phyloP scores from a whole-genome alignment of 2,329 filamentous ascomycete genomes.

The Cladosporium sp. region DNA sequence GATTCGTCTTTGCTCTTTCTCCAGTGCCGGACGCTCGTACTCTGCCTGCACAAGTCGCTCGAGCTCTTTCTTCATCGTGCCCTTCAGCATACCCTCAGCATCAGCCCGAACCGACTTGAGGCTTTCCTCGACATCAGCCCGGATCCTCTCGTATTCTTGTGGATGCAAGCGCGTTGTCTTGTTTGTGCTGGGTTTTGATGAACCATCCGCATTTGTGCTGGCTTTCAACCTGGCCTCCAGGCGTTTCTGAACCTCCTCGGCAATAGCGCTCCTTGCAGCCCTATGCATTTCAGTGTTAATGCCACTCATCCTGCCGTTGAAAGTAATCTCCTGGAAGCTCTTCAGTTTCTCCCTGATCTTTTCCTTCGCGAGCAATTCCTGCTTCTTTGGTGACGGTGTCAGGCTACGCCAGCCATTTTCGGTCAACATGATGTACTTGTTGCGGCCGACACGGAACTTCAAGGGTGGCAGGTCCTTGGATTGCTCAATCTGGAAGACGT shows the following conservation, averaged over 20 bases:
- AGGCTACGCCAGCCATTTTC: conserved; percentile 23
- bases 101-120: neutral
- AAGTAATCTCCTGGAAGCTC: too few species aligned
- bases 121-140: neutral
- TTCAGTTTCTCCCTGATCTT: neutral
- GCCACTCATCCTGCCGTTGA: too few species aligned
- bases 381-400: neutral
- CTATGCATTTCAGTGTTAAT: too few species aligned
- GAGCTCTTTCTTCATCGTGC: neutral
- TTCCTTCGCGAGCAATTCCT: neutral
- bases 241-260: neutral
- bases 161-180: neutral
- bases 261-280: too few species aligned
- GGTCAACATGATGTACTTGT: conserved; percentile 28
- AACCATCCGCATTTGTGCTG: neutral
- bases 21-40: neutral
- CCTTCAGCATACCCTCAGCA: neutral
- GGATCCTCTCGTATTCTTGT: neutral
- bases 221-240: neutral
- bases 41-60: neutral
- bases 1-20: neutral
- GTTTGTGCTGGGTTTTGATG: neutral
- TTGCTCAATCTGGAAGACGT: conserved; percentile 25
- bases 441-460: conserved; percentile 28
- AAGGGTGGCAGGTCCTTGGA: conserved; percentile 22